Conservation (phyloP, 2,329 filamentous ascomycete genomes). For the Orbilia javanica region DNA sequence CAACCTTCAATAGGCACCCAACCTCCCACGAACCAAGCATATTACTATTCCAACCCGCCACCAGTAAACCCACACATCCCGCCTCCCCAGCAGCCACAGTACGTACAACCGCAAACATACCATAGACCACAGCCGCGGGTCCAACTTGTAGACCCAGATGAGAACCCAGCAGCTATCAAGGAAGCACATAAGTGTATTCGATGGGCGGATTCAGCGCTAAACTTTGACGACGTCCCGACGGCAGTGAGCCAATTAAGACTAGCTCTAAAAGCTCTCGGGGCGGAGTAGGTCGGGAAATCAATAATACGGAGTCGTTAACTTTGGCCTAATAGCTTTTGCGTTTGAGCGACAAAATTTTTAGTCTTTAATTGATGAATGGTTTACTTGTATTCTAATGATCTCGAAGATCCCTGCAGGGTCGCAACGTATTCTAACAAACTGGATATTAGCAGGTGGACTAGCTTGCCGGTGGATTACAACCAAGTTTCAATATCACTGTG, state of each 20-base stretch:
- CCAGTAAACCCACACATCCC: conserved; percentile 21
- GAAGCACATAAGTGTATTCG: conserved; percentile 94
- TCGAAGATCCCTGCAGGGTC: no score
- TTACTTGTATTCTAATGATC: neutral
- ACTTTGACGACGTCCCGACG: conserved; percentile 94
- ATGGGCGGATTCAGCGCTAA: conserved; percentile 95
- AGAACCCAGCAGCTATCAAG: conserved; percentile 77
- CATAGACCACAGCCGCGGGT: conserved; percentile 62
- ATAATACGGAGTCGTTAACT: neutral
- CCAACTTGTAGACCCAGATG: conserved; percentile 66
- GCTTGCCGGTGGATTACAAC: no score
- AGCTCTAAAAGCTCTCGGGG: conserved; percentile 79
- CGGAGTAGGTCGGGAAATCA: conserved; percentile 61
- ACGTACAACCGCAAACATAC: conserved; percentile 67
- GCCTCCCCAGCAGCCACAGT: conserved; percentile 18
- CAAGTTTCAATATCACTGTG: no score
- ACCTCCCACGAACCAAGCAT: conserved; percentile 6
- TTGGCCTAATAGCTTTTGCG: conserved; percentile 2
- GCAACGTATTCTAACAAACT: no score
- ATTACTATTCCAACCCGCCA: conserved; percentile 34
- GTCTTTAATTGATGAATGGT: neutral
- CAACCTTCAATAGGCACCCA: conserved; percentile 2
- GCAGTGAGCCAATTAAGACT: conserved; percentile 85
- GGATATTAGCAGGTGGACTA: no score
- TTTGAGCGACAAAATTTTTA: conserved; percentile 4